Base-by-base conservation (phyloP, 345 rosid genomes). In the Hypericum androsaemum region DNA sequence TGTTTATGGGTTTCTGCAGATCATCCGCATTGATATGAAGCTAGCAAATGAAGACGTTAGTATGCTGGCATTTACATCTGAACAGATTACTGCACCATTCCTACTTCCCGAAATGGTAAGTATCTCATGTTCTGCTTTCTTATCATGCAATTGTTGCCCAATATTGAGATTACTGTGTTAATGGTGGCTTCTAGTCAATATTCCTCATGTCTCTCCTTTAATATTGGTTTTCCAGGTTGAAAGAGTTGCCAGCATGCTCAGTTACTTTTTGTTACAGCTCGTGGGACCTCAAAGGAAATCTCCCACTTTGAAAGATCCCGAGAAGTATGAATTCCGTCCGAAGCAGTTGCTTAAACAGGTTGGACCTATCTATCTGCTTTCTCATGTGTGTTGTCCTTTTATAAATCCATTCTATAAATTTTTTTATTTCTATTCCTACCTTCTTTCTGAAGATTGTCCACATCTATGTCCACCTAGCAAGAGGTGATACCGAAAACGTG, bases 91-190 rank as follows among this genome's bases (percentile, higher is more conserved):
- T 17, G 86, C 79, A 40, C 99, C 99, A 58, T 94, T 94, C 73
- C 79, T 94, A 41, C 99, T 94, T 53, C 95, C 97, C 65, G 99
- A 94, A 82, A 94, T 94, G 99, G 99, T 94, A 75, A 55, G 6
- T 41, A 22, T 22, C 32, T 22, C 32, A 22, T 22, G 32, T 22
- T 22, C 32, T 22, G 32, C 32, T 22, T 22, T 22, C 32, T 22
- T 22, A 22, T 22, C 32, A 22, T 22, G 32, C 32, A 22, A 4
- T 22, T 22, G 32, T 22, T 22, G 32, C 32, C 32, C 32, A 22
- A 22, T 22, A 22, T 22, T 22, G 32, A 22, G 32, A 22, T 22
- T 22, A 22, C 2, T 22, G 32, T 22, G 32, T 22, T 22, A 22
- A 22, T 22, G 32, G 32, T 22, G 32, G 32, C 32, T 22, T 22